Evolutionary conservation across 2,329 filamentous ascomycete species (phyloP).

Genomic region (Neophaeococcomyces aloes): DNA sequence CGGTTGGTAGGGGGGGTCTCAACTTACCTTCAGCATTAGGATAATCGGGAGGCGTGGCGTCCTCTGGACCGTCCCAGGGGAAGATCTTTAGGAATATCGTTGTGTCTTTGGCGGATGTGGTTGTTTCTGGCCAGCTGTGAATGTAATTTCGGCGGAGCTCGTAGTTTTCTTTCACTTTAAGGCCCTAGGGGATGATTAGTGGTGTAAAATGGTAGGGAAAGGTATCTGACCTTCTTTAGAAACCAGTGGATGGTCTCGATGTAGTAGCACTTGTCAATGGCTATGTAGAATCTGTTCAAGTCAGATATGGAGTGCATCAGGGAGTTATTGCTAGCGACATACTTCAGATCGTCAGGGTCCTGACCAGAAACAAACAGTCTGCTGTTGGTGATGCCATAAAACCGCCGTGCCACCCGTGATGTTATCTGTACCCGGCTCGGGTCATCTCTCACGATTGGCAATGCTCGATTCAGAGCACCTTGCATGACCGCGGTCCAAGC

Average conservation of each 20-base stretch:
- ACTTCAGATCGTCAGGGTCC: slow-evolving; percentile 17
- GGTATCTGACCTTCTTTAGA: slow-evolving; percentile 14
- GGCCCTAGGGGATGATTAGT: background rate
- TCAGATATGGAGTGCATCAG: background rate
- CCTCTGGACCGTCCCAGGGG: background rate
- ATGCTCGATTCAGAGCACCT: slow-evolving; percentile 17
- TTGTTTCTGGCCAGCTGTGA: background rate
- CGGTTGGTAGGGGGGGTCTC: no score
- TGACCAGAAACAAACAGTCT: slow-evolving; percentile 4
- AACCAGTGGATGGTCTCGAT: slow-evolving; percentile 20
- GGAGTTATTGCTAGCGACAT: background rate
- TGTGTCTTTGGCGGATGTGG: background rate
- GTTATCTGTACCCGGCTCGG: slow-evolving; percentile 11
- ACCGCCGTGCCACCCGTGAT: slow-evolving; percentile 20
- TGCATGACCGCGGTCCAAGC: slow-evolving; percentile 25
- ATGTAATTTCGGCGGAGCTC: background rate
- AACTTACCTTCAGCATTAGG: background rate
- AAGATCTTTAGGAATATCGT: background rate
- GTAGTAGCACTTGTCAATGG: slow-evolving; percentile 8
- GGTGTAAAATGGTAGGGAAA: background rate
- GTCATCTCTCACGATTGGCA: slow-evolving; percentile 12
- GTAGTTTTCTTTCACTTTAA: background rate
- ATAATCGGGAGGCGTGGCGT: background rate
- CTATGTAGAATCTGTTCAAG: slow-evolving; percentile 13
- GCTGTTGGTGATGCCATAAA: slow-evolving; percentile 16